Percentiles rank a stretch among this genome's conserved stretches.
Evolutionary conservation across 2,329 filamentous ascomycete genomes (phyloP).

Genomic region (Alternaria arbusti): DNA sequence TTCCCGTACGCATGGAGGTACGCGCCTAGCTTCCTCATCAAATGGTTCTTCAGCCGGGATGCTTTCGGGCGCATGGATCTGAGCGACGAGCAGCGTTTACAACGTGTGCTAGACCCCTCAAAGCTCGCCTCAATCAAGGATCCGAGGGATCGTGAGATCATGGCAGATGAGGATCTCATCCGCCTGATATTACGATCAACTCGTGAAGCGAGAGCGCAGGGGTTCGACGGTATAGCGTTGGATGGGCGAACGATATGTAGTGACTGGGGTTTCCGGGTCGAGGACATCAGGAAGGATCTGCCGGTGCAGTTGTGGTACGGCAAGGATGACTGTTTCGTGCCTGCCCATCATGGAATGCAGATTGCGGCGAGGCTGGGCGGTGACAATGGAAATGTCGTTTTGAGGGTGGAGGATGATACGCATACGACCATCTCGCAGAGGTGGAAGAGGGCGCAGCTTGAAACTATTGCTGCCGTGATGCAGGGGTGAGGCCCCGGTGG

Average conservation of each 20-base stretch:
- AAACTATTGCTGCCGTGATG: constrained; percentile 12
- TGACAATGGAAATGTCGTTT: constrained; percentile 22
- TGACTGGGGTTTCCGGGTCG: constrained; percentile 44
- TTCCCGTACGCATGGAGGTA: constrained; percentile 42
- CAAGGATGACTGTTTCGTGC: constrained; percentile 42
- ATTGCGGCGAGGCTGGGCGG: constrained; percentile 40
- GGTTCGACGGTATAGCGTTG: constrained; percentile 33
- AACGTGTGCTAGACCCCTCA: background rate
- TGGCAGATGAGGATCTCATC: constrained; percentile 29
- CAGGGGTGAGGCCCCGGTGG: background rate
- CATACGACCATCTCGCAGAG: constrained; percentile 34
- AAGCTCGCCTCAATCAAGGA: background rate
- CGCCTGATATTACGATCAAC: constrained; percentile 26
- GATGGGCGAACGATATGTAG: constrained; percentile 40
- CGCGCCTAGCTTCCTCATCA: constrained; percentile 17
- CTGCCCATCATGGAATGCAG: constrained; percentile 42
- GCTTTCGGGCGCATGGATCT: constrained; percentile 39
- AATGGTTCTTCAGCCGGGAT: constrained; percentile 34
- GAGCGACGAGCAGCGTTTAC: constrained; percentile 38
- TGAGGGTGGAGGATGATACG: constrained; percentile 45
- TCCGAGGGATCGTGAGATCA: constrained; percentile 31
- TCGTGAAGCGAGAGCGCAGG: constrained; percentile 38
- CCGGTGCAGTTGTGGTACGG: constrained; percentile 42
- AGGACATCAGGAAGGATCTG: constrained; percentile 46
- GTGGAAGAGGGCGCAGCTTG: constrained; percentile 24